These are phyloP conservation scores for Centaurea solstitialis DNA, from an alignment of 129 eudicot species.

Conservation along the genomic window DNA sequence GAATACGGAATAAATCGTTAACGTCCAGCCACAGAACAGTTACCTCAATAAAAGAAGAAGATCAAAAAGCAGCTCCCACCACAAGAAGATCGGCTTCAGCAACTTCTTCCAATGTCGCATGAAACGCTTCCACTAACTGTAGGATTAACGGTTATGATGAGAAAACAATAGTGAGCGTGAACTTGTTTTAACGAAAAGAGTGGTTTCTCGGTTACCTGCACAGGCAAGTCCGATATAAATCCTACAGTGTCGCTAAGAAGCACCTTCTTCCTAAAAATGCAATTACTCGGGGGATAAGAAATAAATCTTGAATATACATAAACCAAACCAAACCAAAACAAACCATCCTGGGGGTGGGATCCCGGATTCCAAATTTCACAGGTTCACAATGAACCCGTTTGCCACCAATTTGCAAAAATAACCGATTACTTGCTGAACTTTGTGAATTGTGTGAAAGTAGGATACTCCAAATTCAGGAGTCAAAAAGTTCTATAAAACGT, in stretches of 20 bases:
- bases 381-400: too few species aligned
- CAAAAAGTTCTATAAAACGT: too few species aligned
- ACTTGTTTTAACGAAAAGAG: neutral
- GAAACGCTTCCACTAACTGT: slow-evolving; percentile 96
- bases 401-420: too few species aligned
- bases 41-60: neutral
- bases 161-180: neutral
- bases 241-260: slow-evolving; percentile 98
- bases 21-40: neutral
- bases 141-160: slow-evolving; percentile 2
- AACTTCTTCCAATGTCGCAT: slow-evolving; percentile 98
- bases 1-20: neutral
- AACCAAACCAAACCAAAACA: neutral
- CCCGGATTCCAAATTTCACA: too few species aligned
- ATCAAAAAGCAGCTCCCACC: slow-evolving; percentile 47
- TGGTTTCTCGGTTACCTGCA: slow-evolving; percentile 57
- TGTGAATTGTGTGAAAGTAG: too few species aligned
- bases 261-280: slow-evolving; percentile 70
- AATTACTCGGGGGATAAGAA: slow-evolving; percentile 6
- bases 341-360: too few species aligned
- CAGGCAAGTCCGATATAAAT: slow-evolving; percentile 95
- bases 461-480: too few species aligned
- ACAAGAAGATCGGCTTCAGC: slow-evolving; percentile 98
- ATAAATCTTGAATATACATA: neutral
- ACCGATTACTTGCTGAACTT: too few species aligned